Evolutionary conservation across 805 yeast species (phyloP), one percentile per base, ranked within the genome.

Genomic region (Metschnikowia rubicola): DNA sequence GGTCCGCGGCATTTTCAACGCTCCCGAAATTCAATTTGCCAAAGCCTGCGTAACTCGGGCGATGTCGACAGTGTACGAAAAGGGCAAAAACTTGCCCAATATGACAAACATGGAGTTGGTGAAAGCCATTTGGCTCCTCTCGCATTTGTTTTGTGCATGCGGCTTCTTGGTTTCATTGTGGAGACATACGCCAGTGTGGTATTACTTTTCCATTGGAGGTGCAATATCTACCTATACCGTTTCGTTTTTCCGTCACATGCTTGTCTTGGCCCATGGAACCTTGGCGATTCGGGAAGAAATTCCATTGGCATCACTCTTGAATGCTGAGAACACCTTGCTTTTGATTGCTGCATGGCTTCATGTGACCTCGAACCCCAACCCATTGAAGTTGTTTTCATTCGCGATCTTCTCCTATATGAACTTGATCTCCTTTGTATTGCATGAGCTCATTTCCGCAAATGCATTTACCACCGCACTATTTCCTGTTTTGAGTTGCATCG

Each of bases 271-370:
- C 15, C 48, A 39, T 12, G 35, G 41, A 8, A 31, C 45, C 33
- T 32, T 41, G 13, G 39, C 35, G 10, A 30, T 41, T 17, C 45
- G 40, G n/a, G 48, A 43, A 15, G 46, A 47, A 26, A 43, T 54
- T 19, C 64, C 64, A 2, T 42, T 65, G 39, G 52, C 62, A 0
- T 44, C 51, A 7, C 35, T 65, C 15, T 46, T 66, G 34, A 53
- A 58, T 33, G 61, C 70, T 7, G 72, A 68, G 35, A 65, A 61
- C 44, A 59, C 66, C 21, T 60, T 57, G 31, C 52, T 67, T 10
- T 52, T 67, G 30, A 58, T 54, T 0, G 51, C 56, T 35, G 53
- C 67, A 1, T 13, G 62, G 10, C 50, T 66, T 17, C 59, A 55
- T 8, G 47, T 55, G 8, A 38, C 52, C 10, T 59, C 70, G 3